Conservation (phyloP, 495 filamentous ascomycete species). For the Aspergillus conjunctus region DNA sequence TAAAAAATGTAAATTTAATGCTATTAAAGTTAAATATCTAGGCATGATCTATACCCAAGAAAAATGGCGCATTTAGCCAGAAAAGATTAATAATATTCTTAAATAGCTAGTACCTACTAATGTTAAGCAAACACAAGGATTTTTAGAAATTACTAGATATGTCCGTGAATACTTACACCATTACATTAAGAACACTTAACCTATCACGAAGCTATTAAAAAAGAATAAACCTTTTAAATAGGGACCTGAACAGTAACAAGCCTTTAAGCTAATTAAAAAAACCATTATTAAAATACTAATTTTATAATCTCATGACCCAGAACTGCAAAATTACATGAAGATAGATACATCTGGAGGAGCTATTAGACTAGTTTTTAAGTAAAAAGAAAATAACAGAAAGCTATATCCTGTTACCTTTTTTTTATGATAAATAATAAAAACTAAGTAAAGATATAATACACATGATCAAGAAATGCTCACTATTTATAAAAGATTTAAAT, state of each 20-base stretch:
- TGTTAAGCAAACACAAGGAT: conserved; percentile 2
- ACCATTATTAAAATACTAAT: background rate
- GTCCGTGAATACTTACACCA: background rate
- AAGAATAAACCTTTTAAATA: conserved; percentile 3
- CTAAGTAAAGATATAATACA: conserved; percentile 7
- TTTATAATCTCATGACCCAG: background rate
- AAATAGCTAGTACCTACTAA: background rate
- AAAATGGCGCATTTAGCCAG: background rate
- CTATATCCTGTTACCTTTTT: background rate
- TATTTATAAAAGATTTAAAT: conserved; percentile 11
- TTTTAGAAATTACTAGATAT: conserved; percentile 5
- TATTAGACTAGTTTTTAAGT: conserved; percentile 7
- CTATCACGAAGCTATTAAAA: background rate
- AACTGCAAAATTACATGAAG: conserved; percentile 2
- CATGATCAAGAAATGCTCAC: conserved; percentile 10
- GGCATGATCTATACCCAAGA: background rate
- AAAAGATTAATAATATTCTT: background rate
- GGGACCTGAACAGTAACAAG: background rate
- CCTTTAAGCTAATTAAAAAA: background rate
- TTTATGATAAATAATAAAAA: conserved; percentile 5
- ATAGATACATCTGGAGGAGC: conserved; percentile 10
- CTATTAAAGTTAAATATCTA: background rate
- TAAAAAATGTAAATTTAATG: background rate
- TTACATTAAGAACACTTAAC: background rate
- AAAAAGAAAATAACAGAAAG: background rate